phyloP scores from a whole-genome alignment of 768 basidiomycete species.

The Tricholoma sp. region DNA sequence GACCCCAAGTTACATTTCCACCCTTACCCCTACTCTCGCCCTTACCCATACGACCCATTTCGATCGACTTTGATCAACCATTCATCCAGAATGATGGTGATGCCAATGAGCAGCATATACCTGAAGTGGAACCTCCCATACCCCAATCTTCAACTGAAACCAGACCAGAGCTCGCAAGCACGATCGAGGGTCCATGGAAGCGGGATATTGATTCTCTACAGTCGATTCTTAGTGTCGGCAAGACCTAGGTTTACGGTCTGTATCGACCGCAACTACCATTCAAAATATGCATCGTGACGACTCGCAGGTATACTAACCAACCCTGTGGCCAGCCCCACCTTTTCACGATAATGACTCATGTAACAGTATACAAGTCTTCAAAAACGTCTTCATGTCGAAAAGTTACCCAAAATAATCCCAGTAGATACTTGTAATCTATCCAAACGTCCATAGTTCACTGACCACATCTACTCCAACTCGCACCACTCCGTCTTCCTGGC shows the following conservation, averaged over 20 bases:
- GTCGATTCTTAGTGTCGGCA: not conserved
- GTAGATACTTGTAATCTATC: conserved; percentile 3
- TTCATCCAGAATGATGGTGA: not conserved
- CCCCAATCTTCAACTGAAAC: not conserved
- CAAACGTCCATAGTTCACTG: conserved; percentile 45
- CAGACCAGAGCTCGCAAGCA: not conserved
- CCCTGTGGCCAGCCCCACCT: too few species aligned
- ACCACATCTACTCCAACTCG: conserved; percentile 29
- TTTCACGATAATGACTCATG: not conserved
- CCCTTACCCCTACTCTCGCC: not conserved
- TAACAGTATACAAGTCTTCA: not conserved
- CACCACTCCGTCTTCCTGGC: conserved; percentile 1
- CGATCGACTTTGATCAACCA: not conserved
- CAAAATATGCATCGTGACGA: too few species aligned
- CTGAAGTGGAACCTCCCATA: not conserved
- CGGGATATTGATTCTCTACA: not conserved
- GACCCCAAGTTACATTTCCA: not conserved
- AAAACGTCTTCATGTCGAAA: not conserved
- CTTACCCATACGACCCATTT: not conserved
- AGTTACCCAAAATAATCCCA: not conserved
- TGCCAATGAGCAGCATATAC: not conserved
- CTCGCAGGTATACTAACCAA: too few species aligned
- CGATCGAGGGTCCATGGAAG: not conserved
- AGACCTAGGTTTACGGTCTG: not conserved
- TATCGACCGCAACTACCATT: not conserved